phyloP scores from a whole-genome alignment of 768 basidiomycete genomes.

The Auriscalpium microsporum region DNA sequence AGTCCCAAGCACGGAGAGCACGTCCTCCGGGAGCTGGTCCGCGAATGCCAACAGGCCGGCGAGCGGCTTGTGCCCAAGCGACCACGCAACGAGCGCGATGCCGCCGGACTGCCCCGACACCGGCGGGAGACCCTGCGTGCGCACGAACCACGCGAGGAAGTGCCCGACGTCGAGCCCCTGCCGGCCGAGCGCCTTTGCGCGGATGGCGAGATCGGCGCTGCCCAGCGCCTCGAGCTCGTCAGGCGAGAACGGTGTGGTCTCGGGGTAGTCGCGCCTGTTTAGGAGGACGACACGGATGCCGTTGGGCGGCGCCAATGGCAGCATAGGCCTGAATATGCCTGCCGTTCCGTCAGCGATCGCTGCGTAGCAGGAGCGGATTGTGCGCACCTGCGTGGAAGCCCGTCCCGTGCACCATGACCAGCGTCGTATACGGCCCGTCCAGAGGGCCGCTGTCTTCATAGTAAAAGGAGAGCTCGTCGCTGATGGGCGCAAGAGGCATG shows the following conservation, averaged over 20 bases:
- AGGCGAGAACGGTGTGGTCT: constrained; percentile 14
- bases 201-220: constrained; percentile 7
- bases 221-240: constrained; percentile 13
- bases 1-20: background rate
- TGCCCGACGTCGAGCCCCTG: constrained; percentile 9
- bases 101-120: constrained; percentile 3
- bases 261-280: constrained; percentile 19
- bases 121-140: constrained; percentile 3
- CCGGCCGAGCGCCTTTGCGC: constrained; percentile 5
- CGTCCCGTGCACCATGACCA: constrained; percentile 14
- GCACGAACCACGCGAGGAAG: constrained; percentile 13
- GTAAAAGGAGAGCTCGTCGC: background rate
- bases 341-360: background rate
- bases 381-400: constrained; percentile 9
- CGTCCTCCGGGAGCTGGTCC: constrained; percentile 7
- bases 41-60: constrained; percentile 9
- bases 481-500: constrained; percentile 8
- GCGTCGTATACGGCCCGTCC: constrained; percentile 6
- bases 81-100: constrained; percentile 12
- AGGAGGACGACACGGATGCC: constrained; percentile 17
- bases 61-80: constrained; percentile 9
- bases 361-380: background rate
- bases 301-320: constrained; percentile 13
- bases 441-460: constrained; percentile 12
- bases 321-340: constrained; percentile 17